phyloP scores from a whole-genome alignment of 2,329 filamentous ascomycete genomes.

The Pleurostoma richardsiae region DNA sequence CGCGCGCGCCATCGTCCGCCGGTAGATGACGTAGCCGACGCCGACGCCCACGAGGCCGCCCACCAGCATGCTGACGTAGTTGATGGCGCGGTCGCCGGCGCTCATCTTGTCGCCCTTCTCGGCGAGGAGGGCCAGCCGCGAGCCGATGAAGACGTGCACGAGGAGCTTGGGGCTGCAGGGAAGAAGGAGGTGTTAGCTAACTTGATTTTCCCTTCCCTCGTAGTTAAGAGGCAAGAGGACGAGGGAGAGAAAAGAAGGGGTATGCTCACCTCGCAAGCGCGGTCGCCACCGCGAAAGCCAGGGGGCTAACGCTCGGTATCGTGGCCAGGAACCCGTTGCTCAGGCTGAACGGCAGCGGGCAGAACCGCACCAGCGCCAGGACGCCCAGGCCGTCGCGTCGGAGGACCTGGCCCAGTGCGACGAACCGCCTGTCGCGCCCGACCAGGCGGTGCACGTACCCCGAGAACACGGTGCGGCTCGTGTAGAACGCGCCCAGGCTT shows the following conservation, averaged over 20 bases:
- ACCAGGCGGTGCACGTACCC: slow-evolving; percentile 76
- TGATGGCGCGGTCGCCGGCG: slow-evolving; percentile 68
- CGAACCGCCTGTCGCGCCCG: slow-evolving; percentile 78
- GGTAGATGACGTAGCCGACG: slow-evolving; percentile 84
- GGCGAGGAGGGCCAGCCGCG: slow-evolving; percentile 74
- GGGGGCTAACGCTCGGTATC: slow-evolving; percentile 78
- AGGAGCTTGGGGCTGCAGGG: slow-evolving; percentile 73
- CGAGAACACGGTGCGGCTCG: slow-evolving; percentile 73
- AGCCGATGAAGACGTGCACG: slow-evolving; percentile 89
- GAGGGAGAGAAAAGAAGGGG: neutral
- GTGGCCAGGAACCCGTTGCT: slow-evolving; percentile 94
- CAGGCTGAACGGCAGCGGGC: slow-evolving; percentile 86
- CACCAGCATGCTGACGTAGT: slow-evolving; percentile 75
- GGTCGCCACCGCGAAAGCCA: slow-evolving; percentile 75
- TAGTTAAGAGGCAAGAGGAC: neutral
- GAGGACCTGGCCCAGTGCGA: slow-evolving; percentile 80
- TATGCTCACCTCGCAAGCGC: slow-evolving; percentile 55
- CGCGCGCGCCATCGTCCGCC: slow-evolving; percentile 58
- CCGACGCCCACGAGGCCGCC: slow-evolving; percentile 66
- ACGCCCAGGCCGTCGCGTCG: slow-evolving; percentile 87
- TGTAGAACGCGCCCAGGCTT: slow-evolving; percentile 72
- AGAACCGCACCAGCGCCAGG: slow-evolving; percentile 86
- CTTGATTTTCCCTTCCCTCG: too few species aligned
- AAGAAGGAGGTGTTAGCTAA: too few species aligned
- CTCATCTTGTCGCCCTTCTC: slow-evolving; percentile 82